Conservation (phyloP, 2,329 filamentous ascomycete species). For the Fusarium sp. region DNA sequence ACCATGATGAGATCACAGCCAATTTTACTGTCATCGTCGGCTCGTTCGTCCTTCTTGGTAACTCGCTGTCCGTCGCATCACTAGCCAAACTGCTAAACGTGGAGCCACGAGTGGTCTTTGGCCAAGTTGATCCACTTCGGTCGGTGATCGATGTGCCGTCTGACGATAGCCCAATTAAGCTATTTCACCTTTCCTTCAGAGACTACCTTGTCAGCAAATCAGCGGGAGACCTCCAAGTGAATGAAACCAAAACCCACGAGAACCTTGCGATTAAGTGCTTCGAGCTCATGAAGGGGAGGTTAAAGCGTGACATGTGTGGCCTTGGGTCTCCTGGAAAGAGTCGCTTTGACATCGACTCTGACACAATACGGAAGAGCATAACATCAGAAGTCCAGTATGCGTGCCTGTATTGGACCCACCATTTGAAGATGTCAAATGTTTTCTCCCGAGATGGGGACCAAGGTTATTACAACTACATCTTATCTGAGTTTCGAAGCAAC, state of each 20-base stretch:
- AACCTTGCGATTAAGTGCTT: constrained; percentile 28
- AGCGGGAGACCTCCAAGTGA: constrained; percentile 35
- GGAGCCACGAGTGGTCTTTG: background rate
- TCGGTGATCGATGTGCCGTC: constrained; percentile 6
- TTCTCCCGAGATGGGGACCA: fast-evolving
- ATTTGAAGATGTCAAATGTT: constrained; percentile 20
- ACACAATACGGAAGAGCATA: background rate
- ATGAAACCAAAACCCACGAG: constrained; percentile 39
- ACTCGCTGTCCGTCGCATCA: constrained; percentile 31
- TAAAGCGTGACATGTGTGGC: constrained; percentile 54
- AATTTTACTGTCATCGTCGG: constrained; percentile 32
- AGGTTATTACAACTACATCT: too few species aligned
- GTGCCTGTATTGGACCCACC: constrained; percentile 49
- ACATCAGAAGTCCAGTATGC: constrained; percentile 10
- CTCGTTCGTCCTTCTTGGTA: constrained; percentile 39
- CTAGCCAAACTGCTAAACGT: constrained; percentile 7
- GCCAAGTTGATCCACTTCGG: background rate
- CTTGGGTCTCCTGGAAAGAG: constrained; percentile 10
- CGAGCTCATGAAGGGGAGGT: constrained; percentile 41
- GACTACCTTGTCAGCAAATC: constrained; percentile 51
- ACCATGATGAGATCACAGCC: fast-evolving
- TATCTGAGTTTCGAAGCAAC: fast-evolving
- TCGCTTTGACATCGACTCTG: fast-evolving
- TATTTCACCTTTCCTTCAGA: constrained; percentile 53
- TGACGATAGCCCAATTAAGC: background rate